phyloP scores from a whole-genome alignment of 192 early-diverging fungal genomes.

The Coemansia sp. region DNA sequence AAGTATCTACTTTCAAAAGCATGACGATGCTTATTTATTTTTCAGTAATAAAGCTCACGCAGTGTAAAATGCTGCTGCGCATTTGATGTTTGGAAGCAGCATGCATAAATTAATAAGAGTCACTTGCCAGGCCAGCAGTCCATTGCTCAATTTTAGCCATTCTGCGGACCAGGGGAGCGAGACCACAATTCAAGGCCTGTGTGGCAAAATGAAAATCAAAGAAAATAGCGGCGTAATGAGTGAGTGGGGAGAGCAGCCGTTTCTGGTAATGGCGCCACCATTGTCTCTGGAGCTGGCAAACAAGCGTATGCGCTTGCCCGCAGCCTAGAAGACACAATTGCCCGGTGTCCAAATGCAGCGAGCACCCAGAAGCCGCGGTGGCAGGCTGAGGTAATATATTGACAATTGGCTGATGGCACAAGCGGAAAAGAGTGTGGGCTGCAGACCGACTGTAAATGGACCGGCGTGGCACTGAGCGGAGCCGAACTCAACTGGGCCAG shows the following conservation, averaged over 20 bases:
- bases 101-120: too few relatives aligned
- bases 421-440: conserved; percentile 5
- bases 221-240: not conserved
- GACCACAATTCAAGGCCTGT: too few relatives aligned
- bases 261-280: not conserved
- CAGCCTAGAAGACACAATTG: not conserved
- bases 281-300: not conserved
- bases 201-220: not conserved
- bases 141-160: too few relatives aligned
- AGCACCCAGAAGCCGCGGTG: conserved; percentile 2
- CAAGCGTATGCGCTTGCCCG: not conserved
- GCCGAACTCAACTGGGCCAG: not conserved
- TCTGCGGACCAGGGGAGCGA: too few relatives aligned
- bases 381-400: not conserved
- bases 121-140: too few relatives aligned
- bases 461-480: not conserved
- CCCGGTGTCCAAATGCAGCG: not conserved
- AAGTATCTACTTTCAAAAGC: not conserved
- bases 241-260: not conserved
- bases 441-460: not conserved
- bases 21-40: not conserved
- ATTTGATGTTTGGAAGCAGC: too few relatives aligned
- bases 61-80: too few relatives aligned
- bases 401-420: too few relatives aligned
- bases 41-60: too few relatives aligned